Conservation (phyloP, 78 protist species). For the Dictyostelium discoideum region DNA sequence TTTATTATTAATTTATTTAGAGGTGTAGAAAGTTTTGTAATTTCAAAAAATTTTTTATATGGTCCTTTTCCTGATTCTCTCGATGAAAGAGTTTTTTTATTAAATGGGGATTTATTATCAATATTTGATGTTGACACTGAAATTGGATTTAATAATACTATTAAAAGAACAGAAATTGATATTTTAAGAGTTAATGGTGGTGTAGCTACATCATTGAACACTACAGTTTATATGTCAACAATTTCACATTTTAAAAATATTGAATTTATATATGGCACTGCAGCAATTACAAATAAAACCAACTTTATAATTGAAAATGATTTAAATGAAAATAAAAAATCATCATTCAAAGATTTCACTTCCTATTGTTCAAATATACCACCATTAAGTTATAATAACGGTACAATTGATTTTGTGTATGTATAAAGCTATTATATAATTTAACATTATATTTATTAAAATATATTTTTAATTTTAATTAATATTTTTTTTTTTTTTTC, state of each 20-base stretch:
- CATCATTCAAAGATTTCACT: neutral
- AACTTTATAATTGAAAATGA: neutral
- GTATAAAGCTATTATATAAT: too few species aligned
- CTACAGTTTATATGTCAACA: neutral
- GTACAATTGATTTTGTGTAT: too few species aligned
- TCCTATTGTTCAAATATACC: too few species aligned
- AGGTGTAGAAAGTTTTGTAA: neutral
- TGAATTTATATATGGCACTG: neutral
- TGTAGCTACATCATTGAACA: neutral
- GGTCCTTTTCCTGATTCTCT: neutral
- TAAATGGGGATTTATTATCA: neutral
- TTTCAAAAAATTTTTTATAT: neutral
- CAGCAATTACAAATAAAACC: neutral
- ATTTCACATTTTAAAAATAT: neutral
- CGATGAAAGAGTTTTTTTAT: neutral
- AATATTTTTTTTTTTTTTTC: too few species aligned
- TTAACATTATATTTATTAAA: too few species aligned
- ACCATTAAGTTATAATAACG: too few species aligned
- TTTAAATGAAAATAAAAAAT: neutral
- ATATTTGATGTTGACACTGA: neutral
- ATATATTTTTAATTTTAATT: too few species aligned
- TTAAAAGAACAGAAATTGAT: neutral
- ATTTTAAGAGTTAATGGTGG: neutral
- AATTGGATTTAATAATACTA: neutral
- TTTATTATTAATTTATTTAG: neutral